Evolutionary conservation across 2,329 filamentous ascomycete species (phyloP).

Genomic region (Calonectria henricotiae): DNA sequence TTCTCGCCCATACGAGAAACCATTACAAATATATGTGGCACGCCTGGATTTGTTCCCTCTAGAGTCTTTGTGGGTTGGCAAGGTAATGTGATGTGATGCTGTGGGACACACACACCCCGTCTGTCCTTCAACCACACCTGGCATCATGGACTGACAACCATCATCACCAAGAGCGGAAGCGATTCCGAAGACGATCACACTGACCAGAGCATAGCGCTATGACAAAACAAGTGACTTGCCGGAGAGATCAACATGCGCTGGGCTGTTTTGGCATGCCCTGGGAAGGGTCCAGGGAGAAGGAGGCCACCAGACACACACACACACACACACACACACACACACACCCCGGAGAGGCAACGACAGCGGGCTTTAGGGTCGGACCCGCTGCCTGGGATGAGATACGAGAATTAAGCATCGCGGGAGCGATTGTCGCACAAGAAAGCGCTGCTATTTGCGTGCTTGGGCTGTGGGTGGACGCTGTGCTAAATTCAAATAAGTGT

Average conservation of each 20-base stretch:
- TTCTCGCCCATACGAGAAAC: slow-evolving; percentile 1
- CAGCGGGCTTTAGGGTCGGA: slow-evolving; percentile 1
- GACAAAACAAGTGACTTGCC: neutral
- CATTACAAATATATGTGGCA: neutral
- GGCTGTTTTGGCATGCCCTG: neutral
- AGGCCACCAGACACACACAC: too few relatives aligned
- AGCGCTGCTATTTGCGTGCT: slow-evolving; percentile 7
- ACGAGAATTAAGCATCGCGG: slow-evolving; percentile 6
- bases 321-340: neutral
- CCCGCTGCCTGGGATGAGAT: slow-evolving; percentile 2
- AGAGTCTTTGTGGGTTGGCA: neutral
- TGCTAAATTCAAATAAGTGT: slow-evolving; percentile 21
- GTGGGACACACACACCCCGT: slow-evolving; percentile 2
- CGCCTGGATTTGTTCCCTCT: neutral
- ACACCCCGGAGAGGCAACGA: slow-evolving; percentile 3
- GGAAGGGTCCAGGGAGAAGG: neutral
- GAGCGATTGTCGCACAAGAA: slow-evolving; percentile 9
- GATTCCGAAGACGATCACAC: slow-evolving; percentile 22
- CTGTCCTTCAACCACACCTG: neutral
- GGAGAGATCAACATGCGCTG: neutral
- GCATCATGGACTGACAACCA: neutral
- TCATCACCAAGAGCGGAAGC: slow-evolving; percentile 13
- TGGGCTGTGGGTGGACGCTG: neutral
- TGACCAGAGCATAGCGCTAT: neutral
- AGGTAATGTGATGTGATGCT: neutral